These are phyloP conservation scores for Trypanosoma vivax DNA, from an alignment of 208 protist species.

Conservation along the genomic window DNA sequence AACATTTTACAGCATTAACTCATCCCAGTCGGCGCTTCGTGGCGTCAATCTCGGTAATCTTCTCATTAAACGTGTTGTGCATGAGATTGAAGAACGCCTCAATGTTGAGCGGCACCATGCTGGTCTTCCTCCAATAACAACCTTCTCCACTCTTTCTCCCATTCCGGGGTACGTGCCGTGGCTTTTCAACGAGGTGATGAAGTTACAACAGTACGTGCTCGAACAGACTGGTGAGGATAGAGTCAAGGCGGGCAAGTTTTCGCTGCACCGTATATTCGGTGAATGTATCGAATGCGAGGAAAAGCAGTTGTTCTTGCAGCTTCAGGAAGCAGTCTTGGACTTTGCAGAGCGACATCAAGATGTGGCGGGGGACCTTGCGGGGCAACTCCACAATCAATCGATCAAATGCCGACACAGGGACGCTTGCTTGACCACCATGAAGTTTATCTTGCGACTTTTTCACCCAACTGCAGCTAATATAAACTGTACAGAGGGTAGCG, in stretches of 20 bases:
- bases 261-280: constrained; percentile 34
- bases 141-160: constrained; percentile 76
- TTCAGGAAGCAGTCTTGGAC: constrained; percentile 30
- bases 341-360: constrained; percentile 22
- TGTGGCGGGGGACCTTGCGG: background rate
- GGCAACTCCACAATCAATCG: constrained; percentile 1
- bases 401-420: background rate
- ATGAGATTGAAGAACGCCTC: constrained; percentile 60
- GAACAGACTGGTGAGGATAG: background rate
- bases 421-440: constrained; percentile 15
- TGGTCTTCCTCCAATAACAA: constrained; percentile 36
- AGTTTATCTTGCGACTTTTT: constrained; percentile 23
- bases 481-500: background rate
- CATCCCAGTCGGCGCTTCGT: constrained; percentile 57
- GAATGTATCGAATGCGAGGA: constrained; percentile 10
- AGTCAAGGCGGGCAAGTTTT: background rate
- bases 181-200: constrained; percentile 47
- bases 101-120: constrained; percentile 35
- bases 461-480: background rate
- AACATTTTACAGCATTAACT: constrained; percentile 89
- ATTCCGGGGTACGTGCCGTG: constrained; percentile 75
- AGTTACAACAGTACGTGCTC: constrained; percentile 21
- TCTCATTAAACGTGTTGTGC: constrained; percentile 85
- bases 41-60: constrained; percentile 83
- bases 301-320: constrained; percentile 20